These are phyloP conservation scores for Ulota crispa DNA, from an alignment of 225 moss, liverwort and hornwort genomes.

Conservation along the genomic window DNA sequence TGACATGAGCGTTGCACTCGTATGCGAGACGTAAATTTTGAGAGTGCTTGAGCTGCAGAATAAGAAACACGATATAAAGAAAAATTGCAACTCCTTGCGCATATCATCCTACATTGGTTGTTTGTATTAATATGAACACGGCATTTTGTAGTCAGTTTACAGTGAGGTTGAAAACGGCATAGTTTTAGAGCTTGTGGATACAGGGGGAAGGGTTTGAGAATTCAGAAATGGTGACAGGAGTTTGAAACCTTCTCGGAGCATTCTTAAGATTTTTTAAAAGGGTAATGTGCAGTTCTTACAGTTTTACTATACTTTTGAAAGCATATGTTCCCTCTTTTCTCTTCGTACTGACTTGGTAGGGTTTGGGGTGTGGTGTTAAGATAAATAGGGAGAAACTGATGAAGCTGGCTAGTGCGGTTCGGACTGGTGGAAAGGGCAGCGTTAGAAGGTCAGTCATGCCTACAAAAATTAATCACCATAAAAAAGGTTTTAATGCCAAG, in stretches of 20 bases:
- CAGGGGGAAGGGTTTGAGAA: neutral
- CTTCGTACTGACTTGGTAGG: neutral
- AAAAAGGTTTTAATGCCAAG: neutral
- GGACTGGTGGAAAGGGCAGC: slow-evolving; percentile 49
- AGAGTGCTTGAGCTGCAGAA: neutral
- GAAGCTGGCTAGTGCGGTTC: slow-evolving; percentile 48
- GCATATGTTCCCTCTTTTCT: neutral
- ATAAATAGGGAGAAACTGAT: slow-evolving; percentile 50
- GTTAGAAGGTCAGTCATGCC: slow-evolving; percentile 34
- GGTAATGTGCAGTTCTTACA: neutral
- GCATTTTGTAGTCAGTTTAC: neutral
- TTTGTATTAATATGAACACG: neutral
- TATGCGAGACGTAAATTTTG: neutral
- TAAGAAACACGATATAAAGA: neutral
- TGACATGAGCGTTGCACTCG: neutral
- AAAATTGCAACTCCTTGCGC: neutral
- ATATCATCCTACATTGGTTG: neutral
- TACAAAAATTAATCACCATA: neutral
- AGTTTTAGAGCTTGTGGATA: neutral
- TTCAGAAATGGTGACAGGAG: neutral
- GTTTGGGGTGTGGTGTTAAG: neutral
- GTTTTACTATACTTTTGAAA: neutral
- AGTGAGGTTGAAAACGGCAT: neutral
- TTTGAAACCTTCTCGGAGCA: neutral
- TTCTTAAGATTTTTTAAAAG: neutral